These are phyloP conservation scores for Coniochaeta sp. DNA, from an alignment of 2,329 filamentous ascomycete genomes.

Conservation along the genomic window DNA sequence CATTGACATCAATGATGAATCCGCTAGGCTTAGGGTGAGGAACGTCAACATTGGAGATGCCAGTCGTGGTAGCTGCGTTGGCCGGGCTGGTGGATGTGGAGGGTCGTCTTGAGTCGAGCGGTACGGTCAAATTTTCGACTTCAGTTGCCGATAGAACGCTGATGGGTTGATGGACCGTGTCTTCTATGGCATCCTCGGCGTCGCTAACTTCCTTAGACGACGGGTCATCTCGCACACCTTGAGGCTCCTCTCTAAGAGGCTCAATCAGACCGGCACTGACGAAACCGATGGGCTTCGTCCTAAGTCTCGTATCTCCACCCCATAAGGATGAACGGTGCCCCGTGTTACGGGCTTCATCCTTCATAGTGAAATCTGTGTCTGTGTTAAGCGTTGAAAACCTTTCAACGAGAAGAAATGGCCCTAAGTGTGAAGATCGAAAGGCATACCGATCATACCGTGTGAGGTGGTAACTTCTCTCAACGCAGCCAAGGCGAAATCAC, in stretches of 20 bases:
- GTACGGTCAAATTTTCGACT: neutral
- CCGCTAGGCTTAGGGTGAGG: neutral
- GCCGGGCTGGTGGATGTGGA: neutral
- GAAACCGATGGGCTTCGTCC: slow-evolving; percentile 42
- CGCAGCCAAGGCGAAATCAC: slow-evolving; percentile 6
- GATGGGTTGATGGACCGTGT: neutral
- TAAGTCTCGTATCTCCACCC: slow-evolving; percentile 31
- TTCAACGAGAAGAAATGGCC: neutral
- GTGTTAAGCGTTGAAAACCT: neutral
- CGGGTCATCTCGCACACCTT: slow-evolving; percentile 5
- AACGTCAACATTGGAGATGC: neutral
- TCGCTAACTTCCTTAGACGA: neutral
- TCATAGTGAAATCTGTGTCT: slow-evolving; percentile 28
- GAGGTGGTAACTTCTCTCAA: slow-evolving; percentile 2
- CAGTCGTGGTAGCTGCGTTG: neutral
- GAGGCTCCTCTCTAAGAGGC: slow-evolving; percentile 31
- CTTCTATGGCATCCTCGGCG: neutral
- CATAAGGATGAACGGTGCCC: slow-evolving; percentile 34
- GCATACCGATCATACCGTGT: slow-evolving; percentile 10
- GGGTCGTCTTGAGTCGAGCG: neutral
- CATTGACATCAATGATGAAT: slow-evolving; percentile 31
- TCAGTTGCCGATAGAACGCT: neutral
- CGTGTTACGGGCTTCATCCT: slow-evolving; percentile 44
- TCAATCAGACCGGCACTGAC: slow-evolving; percentile 45
- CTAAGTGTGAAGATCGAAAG: neutral